Conservation (phyloP, 2,329 filamentous ascomycete genomes). For the Fusarium sacchari region DNA sequence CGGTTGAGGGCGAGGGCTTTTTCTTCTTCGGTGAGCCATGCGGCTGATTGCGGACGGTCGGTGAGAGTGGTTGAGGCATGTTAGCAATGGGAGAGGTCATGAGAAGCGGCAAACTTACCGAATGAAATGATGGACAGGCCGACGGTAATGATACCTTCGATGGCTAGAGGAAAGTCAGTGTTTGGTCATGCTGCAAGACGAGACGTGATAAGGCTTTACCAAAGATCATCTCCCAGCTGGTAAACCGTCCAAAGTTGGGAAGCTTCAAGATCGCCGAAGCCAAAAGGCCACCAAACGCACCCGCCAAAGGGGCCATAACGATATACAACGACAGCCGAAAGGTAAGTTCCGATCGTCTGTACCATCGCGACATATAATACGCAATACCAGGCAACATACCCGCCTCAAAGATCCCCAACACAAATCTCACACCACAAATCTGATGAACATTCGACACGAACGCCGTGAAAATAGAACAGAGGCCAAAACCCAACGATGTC, state of each 20-base stretch:
- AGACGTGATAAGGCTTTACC: neutral
- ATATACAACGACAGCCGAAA: slow-evolving; percentile 73
- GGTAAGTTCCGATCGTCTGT: slow-evolving; percentile 68
- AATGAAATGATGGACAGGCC: slow-evolving; percentile 60
- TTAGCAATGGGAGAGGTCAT: neutral
- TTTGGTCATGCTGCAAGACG: accelerated
- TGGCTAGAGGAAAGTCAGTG: slow-evolving; percentile 46
- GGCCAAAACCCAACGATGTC: slow-evolving; percentile 66
- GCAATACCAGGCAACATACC: slow-evolving; percentile 73
- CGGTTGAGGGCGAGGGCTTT: slow-evolving; percentile 71
- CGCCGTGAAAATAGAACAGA: slow-evolving; percentile 68
- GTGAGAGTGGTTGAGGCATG: slow-evolving; percentile 64
- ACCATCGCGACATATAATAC: slow-evolving; percentile 73
- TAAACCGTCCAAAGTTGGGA: slow-evolving; percentile 63
- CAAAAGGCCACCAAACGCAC: slow-evolving; percentile 74
- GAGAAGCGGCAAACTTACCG: neutral
- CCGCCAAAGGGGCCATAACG: slow-evolving; percentile 72
- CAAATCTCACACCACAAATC: slow-evolving; percentile 66
- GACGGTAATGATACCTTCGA: slow-evolving; percentile 72
- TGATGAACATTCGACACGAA: slow-evolving; percentile 63
- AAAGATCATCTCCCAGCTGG: slow-evolving; percentile 76
- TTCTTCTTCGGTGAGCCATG: slow-evolving; percentile 72
- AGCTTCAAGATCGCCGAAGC: slow-evolving; percentile 70
- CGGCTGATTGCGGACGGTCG: slow-evolving; percentile 71
- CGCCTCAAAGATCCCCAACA: slow-evolving; percentile 70